phyloP scores from a whole-genome alignment of 2,329 filamentous ascomycete genomes.

The Botrytis paeoniae region DNA sequence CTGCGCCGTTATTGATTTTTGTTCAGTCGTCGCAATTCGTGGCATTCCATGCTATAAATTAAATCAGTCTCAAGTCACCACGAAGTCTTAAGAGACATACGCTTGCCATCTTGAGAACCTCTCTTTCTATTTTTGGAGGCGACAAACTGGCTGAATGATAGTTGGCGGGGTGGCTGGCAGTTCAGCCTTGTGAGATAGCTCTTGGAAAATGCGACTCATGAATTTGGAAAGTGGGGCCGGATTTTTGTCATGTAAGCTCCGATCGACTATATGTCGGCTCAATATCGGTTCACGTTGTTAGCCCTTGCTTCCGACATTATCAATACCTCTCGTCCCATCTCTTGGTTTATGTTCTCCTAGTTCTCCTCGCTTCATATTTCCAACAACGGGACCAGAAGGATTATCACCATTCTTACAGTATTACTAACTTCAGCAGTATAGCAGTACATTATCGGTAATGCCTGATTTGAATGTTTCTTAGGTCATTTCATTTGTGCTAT shows the following conservation, averaged over 20 bases:
- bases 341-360: constrained; percentile 9
- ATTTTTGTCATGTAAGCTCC: constrained; percentile 23
- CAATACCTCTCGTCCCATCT: not conserved
- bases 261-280: not conserved
- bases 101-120: constrained; percentile 38
- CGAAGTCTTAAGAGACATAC: constrained; percentile 31
- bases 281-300: not conserved
- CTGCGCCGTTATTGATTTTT: constrained; percentile 66
- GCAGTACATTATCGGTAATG: not conserved
- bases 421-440: constrained; percentile 25
- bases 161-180: not conserved
- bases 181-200: constrained; percentile 4
- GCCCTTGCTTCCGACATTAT: constrained; percentile 5
- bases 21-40: constrained; percentile 57
- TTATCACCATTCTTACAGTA: constrained; percentile 25
- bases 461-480: constrained; percentile 2
- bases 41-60: constrained; percentile 74
- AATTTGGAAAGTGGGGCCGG: constrained; percentile 20
- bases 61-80: constrained; percentile 30
- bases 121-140: not conserved
- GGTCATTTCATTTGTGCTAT: constrained; percentile 10
- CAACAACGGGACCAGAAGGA: constrained; percentile 22
- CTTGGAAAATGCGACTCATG: constrained; percentile 22
- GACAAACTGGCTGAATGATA: not conserved
- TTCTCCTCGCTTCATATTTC: constrained; percentile 19